A percentile compares a stretch with the other conserved stretches of the same genome.
Evolutionary conservation across 495 filamentous ascomycete species (phyloP).

Genomic region (Alectoria sarmentosa): DNA sequence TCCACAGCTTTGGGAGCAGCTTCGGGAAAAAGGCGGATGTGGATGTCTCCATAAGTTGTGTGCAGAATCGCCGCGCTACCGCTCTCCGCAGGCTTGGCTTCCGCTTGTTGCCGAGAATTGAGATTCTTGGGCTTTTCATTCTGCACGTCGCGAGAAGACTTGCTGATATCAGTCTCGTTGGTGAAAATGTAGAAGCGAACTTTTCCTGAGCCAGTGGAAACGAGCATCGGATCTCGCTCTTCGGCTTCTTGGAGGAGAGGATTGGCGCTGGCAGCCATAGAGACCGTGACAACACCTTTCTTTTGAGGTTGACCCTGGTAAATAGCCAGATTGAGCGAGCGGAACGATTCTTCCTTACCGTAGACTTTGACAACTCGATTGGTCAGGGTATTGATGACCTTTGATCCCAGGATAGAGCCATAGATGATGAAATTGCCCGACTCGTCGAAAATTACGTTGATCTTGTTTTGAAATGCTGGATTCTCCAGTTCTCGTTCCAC

Average conservation of each 20-base stretch:
- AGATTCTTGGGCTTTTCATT: slow-evolving; percentile 79
- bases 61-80: slow-evolving; percentile 80
- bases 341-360: slow-evolving; percentile 80
- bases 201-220: slow-evolving; percentile 78
- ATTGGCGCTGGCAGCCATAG: slow-evolving; percentile 93
- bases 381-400: slow-evolving; percentile 90
- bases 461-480: slow-evolving; percentile 56
- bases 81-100: slow-evolving; percentile 55
- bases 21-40: slow-evolving; percentile 86
- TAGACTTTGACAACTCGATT: slow-evolving; percentile 85
- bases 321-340: slow-evolving; percentile 73
- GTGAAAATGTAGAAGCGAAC: slow-evolving; percentile 98
- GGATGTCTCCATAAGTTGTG: slow-evolving; percentile 91
- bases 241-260: slow-evolving; percentile 91
- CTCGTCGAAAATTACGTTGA: slow-evolving; percentile 91
- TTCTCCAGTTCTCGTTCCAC: slow-evolving; percentile 81
- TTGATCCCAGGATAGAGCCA: slow-evolving; percentile 82
- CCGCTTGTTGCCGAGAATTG: slow-evolving; percentile 41
- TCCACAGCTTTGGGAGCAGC: slow-evolving; percentile 95
- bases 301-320: slow-evolving; percentile 94
- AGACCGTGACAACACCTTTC: slow-evolving; percentile 88
- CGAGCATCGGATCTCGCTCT: slow-evolving; percentile 80
- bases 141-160: slow-evolving; percentile 81
- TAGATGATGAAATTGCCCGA: slow-evolving; percentile 93
- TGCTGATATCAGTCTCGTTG: slow-evolving; percentile 76